phyloP scores from a whole-genome alignment of 352 stramenopile species.

The Plasmopara halstedii region DNA sequence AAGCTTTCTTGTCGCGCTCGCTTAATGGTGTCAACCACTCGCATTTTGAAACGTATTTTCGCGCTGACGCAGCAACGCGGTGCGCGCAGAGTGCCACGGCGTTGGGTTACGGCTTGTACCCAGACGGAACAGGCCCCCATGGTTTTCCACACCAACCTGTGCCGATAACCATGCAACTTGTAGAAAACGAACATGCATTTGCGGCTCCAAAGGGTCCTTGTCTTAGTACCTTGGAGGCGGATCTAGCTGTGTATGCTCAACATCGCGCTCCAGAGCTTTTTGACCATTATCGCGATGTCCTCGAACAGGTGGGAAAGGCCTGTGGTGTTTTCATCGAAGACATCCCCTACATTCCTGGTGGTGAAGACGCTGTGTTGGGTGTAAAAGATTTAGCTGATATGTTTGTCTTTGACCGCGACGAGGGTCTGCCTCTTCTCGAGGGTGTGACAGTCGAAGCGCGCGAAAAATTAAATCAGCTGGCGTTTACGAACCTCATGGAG shows the following conservation, averaged over 20 bases:
- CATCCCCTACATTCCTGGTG: conserved; percentile 43
- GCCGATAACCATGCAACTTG: conserved; percentile 77
- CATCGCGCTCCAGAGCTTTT: conserved; percentile 53
- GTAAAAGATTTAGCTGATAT: conserved; percentile 82
- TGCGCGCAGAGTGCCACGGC: conserved; percentile 74
- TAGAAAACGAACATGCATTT: conserved; percentile 81
- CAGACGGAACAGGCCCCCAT: conserved; percentile 58
- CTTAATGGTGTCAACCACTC: conserved; percentile 64
- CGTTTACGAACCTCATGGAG: conserved; percentile 82
- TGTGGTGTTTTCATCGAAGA: conserved; percentile 56
- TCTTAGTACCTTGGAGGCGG: conserved; percentile 32
- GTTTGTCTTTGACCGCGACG: conserved; percentile 73
- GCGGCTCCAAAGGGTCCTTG: conserved; percentile 75
- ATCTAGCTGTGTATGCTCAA: conserved; percentile 52
- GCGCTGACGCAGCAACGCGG: conserved; percentile 66
- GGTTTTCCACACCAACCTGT: conserved; percentile 67
- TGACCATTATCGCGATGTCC: conserved; percentile 38
- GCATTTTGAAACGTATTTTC: conserved; percentile 84
- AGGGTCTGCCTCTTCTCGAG: conserved; percentile 41
- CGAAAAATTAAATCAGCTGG: conserved; percentile 49
- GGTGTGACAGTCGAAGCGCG: conserved; percentile 50
- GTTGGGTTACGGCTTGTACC: conserved; percentile 72
- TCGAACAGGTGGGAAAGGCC: conserved; percentile 42
- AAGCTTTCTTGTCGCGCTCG: conserved; percentile 57
- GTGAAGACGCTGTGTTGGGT: conserved; percentile 66